Evolutionary conservation across 257 asterid genomes (phyloP), one percentile per base, ranked within the genome.

Genomic region (Perilla frutescens): DNA sequence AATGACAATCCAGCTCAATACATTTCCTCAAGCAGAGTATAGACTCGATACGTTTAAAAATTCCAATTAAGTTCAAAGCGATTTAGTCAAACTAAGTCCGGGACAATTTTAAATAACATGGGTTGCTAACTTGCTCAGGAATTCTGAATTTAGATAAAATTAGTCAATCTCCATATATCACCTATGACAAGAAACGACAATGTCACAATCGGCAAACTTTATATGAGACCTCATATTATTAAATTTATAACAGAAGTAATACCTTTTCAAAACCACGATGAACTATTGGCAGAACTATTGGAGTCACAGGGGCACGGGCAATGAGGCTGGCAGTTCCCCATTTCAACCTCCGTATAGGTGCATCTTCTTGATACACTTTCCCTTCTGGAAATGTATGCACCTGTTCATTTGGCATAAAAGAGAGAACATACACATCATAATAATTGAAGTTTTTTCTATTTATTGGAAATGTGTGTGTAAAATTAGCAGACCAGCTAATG

Each of bases 311-410:
- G 43, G 98, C 90, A 70, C 99, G 98, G 39, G 83, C 93, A 75
- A 95, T 90, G 71, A 95, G 99, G 86, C 99, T 92, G 78, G 99
- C 97, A 40, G 98, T 90, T 74, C 99, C 98, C 99, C 99, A 95
- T 74, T 95, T 95, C 85, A 95, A 83, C 73, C 97, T 84, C 70
- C 96, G 77, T 80, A 92, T 87, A 5, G 99, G 96, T 51, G 77
- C 90, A 84, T 85, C 91, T 85, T 92, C 99, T 86, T 92, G 99
- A 84, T 73, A 89, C 57, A 92, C 99, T 85, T 95, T 95, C 70
- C 98, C 99, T 80, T 95, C 99, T 37, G 99, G 99, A 81, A 95
- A 95, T 55, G 97, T 89, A 83, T 92, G 99, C 87, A 95, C 55
- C 99, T 95, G 91, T 78, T 75, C 79, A 86, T 75, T 71, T 75